Evolutionary conservation across 1,284 basidiomycete genomes (phyloP).

Genomic region (Coniferiporia weirii): DNA sequence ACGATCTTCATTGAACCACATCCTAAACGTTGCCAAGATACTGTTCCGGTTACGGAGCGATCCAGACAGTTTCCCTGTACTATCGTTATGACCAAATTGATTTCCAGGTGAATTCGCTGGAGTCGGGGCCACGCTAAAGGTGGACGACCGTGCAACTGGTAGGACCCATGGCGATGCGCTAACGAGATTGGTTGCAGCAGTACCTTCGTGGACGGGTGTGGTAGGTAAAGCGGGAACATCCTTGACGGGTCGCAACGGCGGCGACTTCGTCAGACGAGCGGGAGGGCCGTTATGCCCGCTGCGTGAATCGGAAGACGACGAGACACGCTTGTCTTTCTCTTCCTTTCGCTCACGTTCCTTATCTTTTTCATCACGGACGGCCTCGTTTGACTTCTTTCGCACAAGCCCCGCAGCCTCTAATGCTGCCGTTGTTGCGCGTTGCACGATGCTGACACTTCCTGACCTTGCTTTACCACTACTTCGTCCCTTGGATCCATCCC

Average conservation of each 20-base stretch:
- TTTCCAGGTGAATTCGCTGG: slow-evolving; percentile 51
- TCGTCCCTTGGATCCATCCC: slow-evolving; percentile 43
- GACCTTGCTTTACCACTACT: slow-evolving; percentile 57
- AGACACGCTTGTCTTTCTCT: slow-evolving; percentile 34
- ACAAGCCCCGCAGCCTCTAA: slow-evolving; percentile 76
- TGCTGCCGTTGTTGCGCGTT: slow-evolving; percentile 81
- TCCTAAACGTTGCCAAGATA: slow-evolving; percentile 63
- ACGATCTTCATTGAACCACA: slow-evolving; percentile 77
- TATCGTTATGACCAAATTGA: slow-evolving; percentile 21
- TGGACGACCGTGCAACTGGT: slow-evolving; percentile 36
- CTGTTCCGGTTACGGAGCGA: slow-evolving; percentile 55
- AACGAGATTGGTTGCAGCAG: slow-evolving; percentile 26
- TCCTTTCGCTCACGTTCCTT: slow-evolving; percentile 37
- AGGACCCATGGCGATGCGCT: slow-evolving; percentile 71
- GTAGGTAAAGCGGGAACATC: slow-evolving; percentile 50
- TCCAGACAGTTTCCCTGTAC: slow-evolving; percentile 3
- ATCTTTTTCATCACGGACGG: slow-evolving; percentile 45
- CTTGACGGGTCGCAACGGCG: slow-evolving; percentile 53
- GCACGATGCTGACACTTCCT: slow-evolving; percentile 89
- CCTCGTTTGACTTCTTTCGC: slow-evolving; percentile 74
- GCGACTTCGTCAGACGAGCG: slow-evolving; percentile 62
- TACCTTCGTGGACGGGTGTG: slow-evolving; percentile 36
- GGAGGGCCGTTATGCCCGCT: slow-evolving; percentile 52
- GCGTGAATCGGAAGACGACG: slow-evolving; percentile 47
- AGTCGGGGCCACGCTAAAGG: slow-evolving; percentile 32